These are phyloP conservation scores for Skeletonema menzelii DNA, from an alignment of 108 stramenopile genomes.

Conservation along the genomic window DNA sequence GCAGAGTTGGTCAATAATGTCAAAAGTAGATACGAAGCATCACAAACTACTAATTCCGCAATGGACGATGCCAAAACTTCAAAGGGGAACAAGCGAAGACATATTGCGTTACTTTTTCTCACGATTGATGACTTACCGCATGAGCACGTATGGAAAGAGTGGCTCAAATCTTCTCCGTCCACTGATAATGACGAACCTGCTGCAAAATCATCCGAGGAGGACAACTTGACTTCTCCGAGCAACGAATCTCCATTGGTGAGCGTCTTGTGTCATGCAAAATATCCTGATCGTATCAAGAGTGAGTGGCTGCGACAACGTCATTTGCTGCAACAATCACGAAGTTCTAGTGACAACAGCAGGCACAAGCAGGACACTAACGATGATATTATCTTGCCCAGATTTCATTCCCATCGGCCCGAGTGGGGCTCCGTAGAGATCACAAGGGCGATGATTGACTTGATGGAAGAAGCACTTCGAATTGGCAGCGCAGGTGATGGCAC, in stretches of 20 bases:
- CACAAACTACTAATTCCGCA: neutral
- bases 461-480: conserved; percentile 67
- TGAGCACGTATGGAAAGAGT: conserved; percentile 83
- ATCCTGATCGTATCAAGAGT: conserved; percentile 70
- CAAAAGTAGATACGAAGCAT: conserved; percentile 2
- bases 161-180: conserved; percentile 36
- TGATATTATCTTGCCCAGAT: conserved; percentile 27
- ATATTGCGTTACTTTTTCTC: conserved; percentile 66
- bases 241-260: conserved; percentile 42
- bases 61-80: neutral
- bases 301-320: conserved; percentile 71
- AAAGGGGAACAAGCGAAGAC: conserved; percentile 36
- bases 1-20: conserved; percentile 5
- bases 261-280: conserved; percentile 83
- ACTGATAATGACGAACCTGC: neutral
- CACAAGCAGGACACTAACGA: conserved; percentile 8
- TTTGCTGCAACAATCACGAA: conserved; percentile 40
- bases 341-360: conserved; percentile 37
- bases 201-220: neutral
- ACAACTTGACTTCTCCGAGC: neutral
- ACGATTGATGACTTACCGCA: conserved; percentile 83
- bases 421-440: conserved; percentile 95
- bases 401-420: conserved; percentile 64
- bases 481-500: conserved; percentile 45
- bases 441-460: conserved; percentile 85